Percentiles rank a stretch among this genome's conserved stretches.
phyloP scores from a whole-genome alignment of 768 basidiomycete genomes.

The Termitomyces bulborhizus region DNA sequence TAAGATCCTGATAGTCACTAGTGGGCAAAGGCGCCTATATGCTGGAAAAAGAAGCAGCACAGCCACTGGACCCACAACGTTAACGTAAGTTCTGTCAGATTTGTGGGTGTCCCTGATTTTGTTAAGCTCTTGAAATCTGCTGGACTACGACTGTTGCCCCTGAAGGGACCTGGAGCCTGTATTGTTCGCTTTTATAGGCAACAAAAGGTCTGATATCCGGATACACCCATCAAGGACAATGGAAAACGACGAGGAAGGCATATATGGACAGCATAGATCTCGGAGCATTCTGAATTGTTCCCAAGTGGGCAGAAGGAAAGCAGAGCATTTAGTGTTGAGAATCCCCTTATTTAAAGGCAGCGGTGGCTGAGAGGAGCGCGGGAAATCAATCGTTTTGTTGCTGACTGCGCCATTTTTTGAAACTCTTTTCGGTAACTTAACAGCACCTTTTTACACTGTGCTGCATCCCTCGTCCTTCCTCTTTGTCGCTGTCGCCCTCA shows the following conservation, averaged over 20 bases:
- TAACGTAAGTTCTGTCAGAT: constrained; percentile 25
- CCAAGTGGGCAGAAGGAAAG: neutral
- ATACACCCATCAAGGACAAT: constrained; percentile 17
- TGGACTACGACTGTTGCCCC: neutral
- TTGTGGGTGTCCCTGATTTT: constrained; percentile 7
- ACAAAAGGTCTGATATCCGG: constrained; percentile 1
- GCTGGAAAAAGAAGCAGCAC: constrained; percentile 20
- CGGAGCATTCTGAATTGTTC: neutral
- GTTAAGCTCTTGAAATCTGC: constrained; percentile 10
- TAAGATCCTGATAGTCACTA: neutral
- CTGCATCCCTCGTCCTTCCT: constrained; percentile 7
- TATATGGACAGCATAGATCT: neutral
- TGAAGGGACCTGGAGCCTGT: constrained; percentile 4
- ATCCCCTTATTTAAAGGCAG: constrained; percentile 11
- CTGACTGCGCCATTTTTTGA: constrained; percentile 32
- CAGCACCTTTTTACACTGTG: constrained; percentile 12
- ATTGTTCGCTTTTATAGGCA: constrained; percentile 25
- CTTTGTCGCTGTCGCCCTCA: constrained; percentile 28
- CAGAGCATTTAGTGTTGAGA: constrained; percentile 3
- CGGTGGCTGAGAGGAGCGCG: constrained; percentile 23
- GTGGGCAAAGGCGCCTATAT: neutral
- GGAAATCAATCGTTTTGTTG: constrained; percentile 24
- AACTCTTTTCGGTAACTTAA: constrained; percentile 17
- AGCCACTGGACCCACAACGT: constrained; percentile 40
- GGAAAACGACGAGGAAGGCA: constrained; percentile 3